A percentile compares a stretch with the other conserved stretches of the same genome.
Conservation (phyloP, 2,329 filamentous ascomycete species). For the Myriosclerotinia curreyana region DNA sequence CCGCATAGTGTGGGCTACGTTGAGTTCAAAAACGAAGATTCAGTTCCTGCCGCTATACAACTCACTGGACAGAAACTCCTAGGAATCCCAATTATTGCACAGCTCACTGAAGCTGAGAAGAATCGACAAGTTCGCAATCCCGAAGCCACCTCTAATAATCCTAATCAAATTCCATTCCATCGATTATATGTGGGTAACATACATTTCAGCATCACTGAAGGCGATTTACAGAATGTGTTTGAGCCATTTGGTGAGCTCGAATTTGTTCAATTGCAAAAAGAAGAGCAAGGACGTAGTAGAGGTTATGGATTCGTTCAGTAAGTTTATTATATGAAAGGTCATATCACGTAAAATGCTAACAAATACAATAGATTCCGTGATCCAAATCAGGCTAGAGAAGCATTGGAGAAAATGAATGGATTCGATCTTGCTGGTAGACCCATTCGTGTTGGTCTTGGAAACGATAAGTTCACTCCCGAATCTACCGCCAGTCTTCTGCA, state of each 20-base stretch:
- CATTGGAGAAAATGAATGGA: constrained; percentile 98
- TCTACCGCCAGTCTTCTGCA: constrained; percentile 89
- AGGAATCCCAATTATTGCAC: constrained; percentile 97
- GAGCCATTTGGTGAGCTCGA: constrained; percentile 97
- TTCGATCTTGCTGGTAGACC: constrained; percentile 97
- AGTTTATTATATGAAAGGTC: constrained; percentile 43
- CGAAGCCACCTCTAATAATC: constrained; percentile 63
- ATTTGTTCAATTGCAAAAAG: constrained; percentile 96
- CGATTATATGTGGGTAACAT: constrained; percentile 99
- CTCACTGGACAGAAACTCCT: constrained; percentile 98
- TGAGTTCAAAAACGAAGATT: constrained; percentile 96
- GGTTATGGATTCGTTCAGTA: constrained; percentile 99
- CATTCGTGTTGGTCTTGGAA: constrained; percentile 97
- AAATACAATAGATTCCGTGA: constrained; percentile 71
- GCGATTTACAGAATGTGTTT: constrained; percentile 93
- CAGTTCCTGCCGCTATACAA: constrained; percentile 87
- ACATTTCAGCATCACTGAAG: constrained; percentile 98
- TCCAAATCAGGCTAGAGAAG: constrained; percentile 86
- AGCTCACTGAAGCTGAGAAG: constrained; percentile 98
- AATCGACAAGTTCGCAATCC: constrained; percentile 91
- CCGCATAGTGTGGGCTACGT: constrained; percentile 86
- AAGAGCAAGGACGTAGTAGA: constrained; percentile 83
- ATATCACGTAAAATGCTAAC: constrained; percentile 40
- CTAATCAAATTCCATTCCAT: constrained; percentile 90
- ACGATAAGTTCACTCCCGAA: constrained; percentile 99